Base-by-base conservation (phyloP, 768 basidiomycete species). In the Suillus fuscotomentosus region DNA sequence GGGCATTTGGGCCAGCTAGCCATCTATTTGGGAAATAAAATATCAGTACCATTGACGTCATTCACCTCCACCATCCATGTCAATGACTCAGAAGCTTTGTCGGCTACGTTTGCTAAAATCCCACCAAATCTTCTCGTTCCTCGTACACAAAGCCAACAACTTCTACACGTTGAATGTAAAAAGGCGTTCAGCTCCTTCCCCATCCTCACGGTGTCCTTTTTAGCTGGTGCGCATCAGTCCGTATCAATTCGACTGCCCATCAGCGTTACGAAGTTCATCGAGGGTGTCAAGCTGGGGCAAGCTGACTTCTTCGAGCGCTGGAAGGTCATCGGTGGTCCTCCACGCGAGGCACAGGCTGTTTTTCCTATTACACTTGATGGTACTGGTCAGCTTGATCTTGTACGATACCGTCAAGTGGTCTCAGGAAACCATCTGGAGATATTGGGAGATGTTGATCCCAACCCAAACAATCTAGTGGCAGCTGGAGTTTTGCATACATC, bases 401-500 rank as follows among this genome's bases (percentile, higher is more conserved):
- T 80, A 14, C 90, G 85, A 72, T 83, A 97, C 70, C 83, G 84
- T 47, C 87, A 90, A 73, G 86, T 95, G 53, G 83, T 99, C 13
- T 79, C 83, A 2, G 97, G 97, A 1, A 85, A 91, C 71, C 84
- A 85, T 31, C 78, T 99, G 62, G 88, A 91, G 60, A 71, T 96
- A 31, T 80, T 99, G 54, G 85, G 89, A 2, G 92, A 88, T 34
- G 86, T 99, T 63, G 97, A 99, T 73, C 94, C 95, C 36, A 99
- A 97, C 76, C 89, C 91, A n/a, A 88, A 83, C 72, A 99, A 99
- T 72, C 76, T 95, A 50, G 96, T 99, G 20, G 92, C 87, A 24
- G 97, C 95, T n/a, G 96, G 92, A n/a, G 93, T 99, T 39, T 79
- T 99, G 60, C 95, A 99, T 74, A 97, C 89, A 80, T 89, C 91